Conservation (phyloP, 2,329 filamentous ascomycete species). For the Purpureocillium takamizusanense region DNA sequence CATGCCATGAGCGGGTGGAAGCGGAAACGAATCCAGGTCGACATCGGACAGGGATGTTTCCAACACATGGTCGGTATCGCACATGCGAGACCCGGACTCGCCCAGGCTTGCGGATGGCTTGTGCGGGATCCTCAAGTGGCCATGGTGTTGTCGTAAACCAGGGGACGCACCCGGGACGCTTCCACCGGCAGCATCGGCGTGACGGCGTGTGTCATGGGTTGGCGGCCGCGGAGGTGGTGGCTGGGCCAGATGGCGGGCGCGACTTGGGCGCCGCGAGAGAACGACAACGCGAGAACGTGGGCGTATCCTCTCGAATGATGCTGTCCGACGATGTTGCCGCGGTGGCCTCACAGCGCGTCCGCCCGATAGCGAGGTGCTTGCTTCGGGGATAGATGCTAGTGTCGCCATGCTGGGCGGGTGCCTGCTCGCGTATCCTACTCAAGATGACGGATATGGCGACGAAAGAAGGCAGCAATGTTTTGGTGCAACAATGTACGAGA, state of each 20-base stretch:
- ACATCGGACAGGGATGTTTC: conserved; percentile 10
- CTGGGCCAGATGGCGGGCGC: conserved; percentile 10
- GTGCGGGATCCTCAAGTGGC: too few species aligned
- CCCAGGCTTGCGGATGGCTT: too few species aligned
- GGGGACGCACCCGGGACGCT: too few species aligned
- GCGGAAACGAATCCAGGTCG: conserved; percentile 13
- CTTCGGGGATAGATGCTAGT: conserved; percentile 17
- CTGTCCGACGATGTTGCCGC: conserved; percentile 2
- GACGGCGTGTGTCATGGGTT: too few species aligned
- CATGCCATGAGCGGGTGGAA: conserved; percentile 9
- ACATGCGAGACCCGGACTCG: too few species aligned
- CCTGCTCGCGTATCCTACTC: conserved; percentile 12
- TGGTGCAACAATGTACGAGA: conserved; percentile 6
- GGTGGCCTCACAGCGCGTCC: conserved; percentile 6
- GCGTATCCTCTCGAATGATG: conserved; percentile 11
- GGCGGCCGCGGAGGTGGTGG: not conserved
- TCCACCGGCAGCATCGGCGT: too few species aligned
- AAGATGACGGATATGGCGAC: conserved; percentile 7
- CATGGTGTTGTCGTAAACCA: too few species aligned
- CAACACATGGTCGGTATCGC: conserved; percentile 1
- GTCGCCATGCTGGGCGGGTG: conserved; percentile 16
- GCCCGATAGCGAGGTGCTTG: conserved; percentile 10
- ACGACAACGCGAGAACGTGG: conserved; percentile 17
- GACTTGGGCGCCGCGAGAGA: conserved; percentile 14
- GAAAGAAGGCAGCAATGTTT: conserved; percentile 5